Evolutionary conservation across 192 early-diverging fungal species (phyloP), one percentile per base, ranked within the genome.

Genomic region (Thamnidium elegans): DNA sequence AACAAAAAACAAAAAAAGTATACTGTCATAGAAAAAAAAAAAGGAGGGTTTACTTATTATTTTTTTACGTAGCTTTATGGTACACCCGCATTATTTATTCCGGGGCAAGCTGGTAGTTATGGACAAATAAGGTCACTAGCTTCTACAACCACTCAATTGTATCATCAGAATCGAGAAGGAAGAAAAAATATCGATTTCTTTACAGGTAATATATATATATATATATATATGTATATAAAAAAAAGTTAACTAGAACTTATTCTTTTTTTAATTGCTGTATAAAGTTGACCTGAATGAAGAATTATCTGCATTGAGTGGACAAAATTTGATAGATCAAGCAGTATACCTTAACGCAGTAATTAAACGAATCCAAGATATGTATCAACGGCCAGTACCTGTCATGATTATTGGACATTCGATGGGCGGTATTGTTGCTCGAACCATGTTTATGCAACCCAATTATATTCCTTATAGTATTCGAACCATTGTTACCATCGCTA

Each of bases 351-450:
- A 93, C 71, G 86, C 87, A 52, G 90, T 79, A 4, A 87, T 93
- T 58, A 64, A 74, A 20, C 86, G 84, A 69, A 90, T 93, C 34
- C 66, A 90, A 26, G 81, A 84, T 4, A 71, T 86, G 8, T 93
- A 93, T 62, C 36, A 23, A 11, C 20, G 19, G 15, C 87, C 92
- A 0, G 70, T 61, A 3, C 88, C 91, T 10, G 89, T 97, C 14
- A 63, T 91, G 15, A 72, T 96, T 23, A 77, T 95, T 53, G 93
- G 87, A 9, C 94, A 98, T 68, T 96, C 94, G 9, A 97, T 98
- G 95, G 96, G 96, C 36, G 95, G 95, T 10, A 86, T 96, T n/a
- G 95, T 96, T 17, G 94, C 94, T 1, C 80, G 95, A 9, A 82
- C 85, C 1, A 79, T 92, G 34, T 81, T 93, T 52, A 85, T 79